Evolutionary conservation across 176 grass and related monocot genomes (phyloP).

Genomic region (Melocanna baccifera): DNA sequence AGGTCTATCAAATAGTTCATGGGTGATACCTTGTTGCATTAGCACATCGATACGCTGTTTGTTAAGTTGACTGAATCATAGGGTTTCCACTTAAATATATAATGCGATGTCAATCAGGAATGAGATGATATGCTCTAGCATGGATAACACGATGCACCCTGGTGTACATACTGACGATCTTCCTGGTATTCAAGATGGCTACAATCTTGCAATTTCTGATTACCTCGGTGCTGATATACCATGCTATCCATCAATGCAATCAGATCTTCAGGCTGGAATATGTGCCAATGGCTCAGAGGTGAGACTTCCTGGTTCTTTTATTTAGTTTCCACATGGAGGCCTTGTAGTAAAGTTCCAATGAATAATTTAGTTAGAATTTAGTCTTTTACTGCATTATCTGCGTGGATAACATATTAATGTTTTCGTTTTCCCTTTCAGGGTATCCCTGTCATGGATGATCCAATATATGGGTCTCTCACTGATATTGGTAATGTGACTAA

Average conservation of each 20-base stretch:
- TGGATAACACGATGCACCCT: slow-evolving; percentile 61
- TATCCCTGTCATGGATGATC: slow-evolving; percentile 57
- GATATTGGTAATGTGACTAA: slow-evolving; percentile 57
- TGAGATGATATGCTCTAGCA: slow-evolving; percentile 51
- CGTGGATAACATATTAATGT: slow-evolving; percentile 9
- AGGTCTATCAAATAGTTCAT: slow-evolving; percentile 5
- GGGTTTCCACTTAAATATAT: slow-evolving; percentile 3
- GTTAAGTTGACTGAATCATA: background rate
- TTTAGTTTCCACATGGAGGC: background rate
- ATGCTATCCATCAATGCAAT: slow-evolving; percentile 63
- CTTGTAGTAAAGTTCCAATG: background rate
- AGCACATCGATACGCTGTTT: slow-evolving; percentile 8
- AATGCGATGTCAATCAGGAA: slow-evolving; percentile 34
- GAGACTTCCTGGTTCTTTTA: background rate
- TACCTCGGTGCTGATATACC: slow-evolving; percentile 67
- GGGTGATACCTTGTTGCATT: background rate
- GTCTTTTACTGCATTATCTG: slow-evolving; percentile 11
- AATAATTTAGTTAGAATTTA: background rate
- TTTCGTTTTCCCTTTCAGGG: slow-evolving; percentile 42
- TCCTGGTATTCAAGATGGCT: slow-evolving; percentile 66
- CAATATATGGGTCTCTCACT: slow-evolving; percentile 70
- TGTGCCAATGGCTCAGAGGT: slow-evolving; percentile 34
- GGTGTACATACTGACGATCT: slow-evolving; percentile 50
- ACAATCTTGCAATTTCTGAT: slow-evolving; percentile 69
- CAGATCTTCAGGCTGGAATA: slow-evolving; percentile 71